Conservation (phyloP, 306 rosid species). For the Castanea crenata region DNA sequence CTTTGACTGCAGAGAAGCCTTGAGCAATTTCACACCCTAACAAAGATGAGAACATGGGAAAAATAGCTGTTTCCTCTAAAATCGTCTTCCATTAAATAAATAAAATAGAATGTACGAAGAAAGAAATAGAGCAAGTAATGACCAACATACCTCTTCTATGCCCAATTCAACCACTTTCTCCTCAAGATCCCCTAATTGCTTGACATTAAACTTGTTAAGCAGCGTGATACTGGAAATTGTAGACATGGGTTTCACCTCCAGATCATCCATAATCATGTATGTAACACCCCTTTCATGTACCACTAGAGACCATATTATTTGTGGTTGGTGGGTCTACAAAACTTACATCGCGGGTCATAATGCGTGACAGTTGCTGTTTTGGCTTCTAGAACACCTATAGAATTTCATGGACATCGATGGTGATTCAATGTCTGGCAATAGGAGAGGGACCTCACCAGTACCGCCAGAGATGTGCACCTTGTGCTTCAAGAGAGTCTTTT, state of each 20-base stretch:
- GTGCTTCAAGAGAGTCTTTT: constrained; percentile 28
- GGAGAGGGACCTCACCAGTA: no score
- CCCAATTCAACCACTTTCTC: background rate
- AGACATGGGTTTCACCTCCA: constrained; percentile 31
- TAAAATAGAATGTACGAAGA: background rate
- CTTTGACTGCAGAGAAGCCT: constrained; percentile 8
- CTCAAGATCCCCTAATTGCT: constrained; percentile 10
- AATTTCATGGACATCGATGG: no score
- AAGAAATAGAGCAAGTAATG: background rate
- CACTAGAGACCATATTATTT: background rate
- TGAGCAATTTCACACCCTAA: constrained; percentile 14
- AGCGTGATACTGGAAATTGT: background rate
- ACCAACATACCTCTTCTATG: constrained; percentile 24
- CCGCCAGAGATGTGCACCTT: rapidly evolving
- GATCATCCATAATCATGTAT: constrained; percentile 37
- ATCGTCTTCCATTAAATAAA: no score
- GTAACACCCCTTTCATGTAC: constrained; percentile 24
- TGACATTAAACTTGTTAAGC: constrained; percentile 22
- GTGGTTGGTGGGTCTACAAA: background rate
- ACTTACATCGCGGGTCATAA: rapidly evolving
- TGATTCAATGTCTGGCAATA: no score
- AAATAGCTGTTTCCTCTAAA: no score
- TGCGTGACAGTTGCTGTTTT: no score
- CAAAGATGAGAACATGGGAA: no score
- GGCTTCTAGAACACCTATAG: no score